phyloP scores from a whole-genome alignment of 257 asterid species.

The Solanum arcanum region DNA sequence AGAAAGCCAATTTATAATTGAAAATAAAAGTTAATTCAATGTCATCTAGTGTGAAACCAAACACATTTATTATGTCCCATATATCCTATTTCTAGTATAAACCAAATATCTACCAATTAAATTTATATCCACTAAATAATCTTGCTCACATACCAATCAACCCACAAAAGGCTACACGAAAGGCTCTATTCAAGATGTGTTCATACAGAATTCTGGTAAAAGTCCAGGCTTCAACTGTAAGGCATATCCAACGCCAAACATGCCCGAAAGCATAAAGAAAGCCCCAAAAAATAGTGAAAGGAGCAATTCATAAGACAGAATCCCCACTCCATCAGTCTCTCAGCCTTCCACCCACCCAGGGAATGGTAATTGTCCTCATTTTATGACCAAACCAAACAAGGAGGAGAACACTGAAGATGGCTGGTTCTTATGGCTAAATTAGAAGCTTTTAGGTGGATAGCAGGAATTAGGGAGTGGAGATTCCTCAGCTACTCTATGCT shows the following conservation, averaged over 20 bases:
- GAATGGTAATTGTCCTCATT: not conserved
- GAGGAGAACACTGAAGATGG: not conserved
- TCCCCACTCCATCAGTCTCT: not conserved
- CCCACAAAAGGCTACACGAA: not conserved
- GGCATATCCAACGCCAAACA: not conserved
- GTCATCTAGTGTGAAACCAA: not conserved
- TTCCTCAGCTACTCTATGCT: not conserved
- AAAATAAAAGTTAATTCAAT: not conserved
- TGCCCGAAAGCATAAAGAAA: not conserved
- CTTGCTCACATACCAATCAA: not conserved
- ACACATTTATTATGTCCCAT: not conserved
- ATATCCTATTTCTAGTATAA: not conserved
- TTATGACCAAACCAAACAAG: not conserved
- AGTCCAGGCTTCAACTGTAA: not conserved
- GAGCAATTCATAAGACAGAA: not conserved
- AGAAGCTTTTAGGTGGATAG: not conserved
- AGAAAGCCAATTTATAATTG: not conserved
- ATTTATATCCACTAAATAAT: not conserved
- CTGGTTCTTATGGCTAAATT: not conserved
- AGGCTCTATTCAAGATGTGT: not conserved
- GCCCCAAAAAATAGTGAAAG: not conserved
- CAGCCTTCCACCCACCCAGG: not conserved
- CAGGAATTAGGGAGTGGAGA: not conserved
- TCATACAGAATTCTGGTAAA: not conserved
- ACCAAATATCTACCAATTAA: not conserved